Evolutionary conservation across 371 early-diverging fungal genomes (phyloP).

Genomic region (Dichotomocladium elegans): DNA sequence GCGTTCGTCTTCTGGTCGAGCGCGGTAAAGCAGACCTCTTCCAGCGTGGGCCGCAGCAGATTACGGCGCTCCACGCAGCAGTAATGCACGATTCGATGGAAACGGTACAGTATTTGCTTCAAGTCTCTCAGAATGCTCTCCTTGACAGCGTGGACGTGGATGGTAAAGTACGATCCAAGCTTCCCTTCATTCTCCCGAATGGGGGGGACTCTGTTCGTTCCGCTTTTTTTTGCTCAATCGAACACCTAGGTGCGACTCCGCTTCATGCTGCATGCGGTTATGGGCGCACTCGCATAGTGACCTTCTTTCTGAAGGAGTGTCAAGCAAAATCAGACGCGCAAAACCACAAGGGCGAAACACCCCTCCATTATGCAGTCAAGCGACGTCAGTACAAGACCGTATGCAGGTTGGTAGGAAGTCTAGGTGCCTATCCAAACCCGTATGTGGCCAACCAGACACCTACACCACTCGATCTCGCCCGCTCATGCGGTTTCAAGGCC

Average conservation of each 20-base stretch:
- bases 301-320: constrained; percentile 23
- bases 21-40: constrained; percentile 15
- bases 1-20: constrained; percentile 28
- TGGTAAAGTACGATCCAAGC: constrained; percentile 21
- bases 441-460: constrained; percentile 28
- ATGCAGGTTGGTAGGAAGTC: constrained; percentile 21
- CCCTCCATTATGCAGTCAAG: constrained; percentile 41
- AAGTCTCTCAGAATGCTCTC: constrained; percentile 11
- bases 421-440: constrained; percentile 34
- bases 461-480: constrained; percentile 40
- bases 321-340: constrained; percentile 11
- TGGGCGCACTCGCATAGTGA: constrained; percentile 24
- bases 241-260: constrained; percentile 33
- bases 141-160: constrained; percentile 21
- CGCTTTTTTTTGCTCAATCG: not conserved
- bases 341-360: constrained; percentile 37
- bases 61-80: constrained; percentile 38
- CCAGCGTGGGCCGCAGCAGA: constrained; percentile 24
- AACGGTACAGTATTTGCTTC: constrained; percentile 21
- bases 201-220: not conserved
- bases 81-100: constrained; percentile 23
- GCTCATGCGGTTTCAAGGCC: constrained; percentile 19
- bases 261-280: constrained; percentile 43
- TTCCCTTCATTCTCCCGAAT: too few relatives aligned
- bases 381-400: constrained; percentile 23